phyloP scores from a whole-genome alignment of 306 rosid species.

The Rosa multiflora region DNA sequence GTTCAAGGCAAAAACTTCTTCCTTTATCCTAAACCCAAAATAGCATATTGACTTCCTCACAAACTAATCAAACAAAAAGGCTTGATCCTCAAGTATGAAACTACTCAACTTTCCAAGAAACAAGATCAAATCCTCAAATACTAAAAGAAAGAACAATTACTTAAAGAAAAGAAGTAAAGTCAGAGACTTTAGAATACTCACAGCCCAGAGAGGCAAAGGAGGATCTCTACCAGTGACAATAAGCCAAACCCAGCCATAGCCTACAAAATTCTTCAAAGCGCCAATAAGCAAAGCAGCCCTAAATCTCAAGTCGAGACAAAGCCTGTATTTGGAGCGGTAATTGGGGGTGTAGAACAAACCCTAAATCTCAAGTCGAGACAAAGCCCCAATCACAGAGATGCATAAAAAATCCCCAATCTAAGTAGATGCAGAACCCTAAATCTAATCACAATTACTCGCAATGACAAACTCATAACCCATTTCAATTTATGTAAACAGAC shows the following conservation, averaged over 20 bases:
- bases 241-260: slow-evolving; percentile 89
- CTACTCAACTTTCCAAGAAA: not conserved
- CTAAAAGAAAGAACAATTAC: not conserved
- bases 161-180: not conserved
- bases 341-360: too few relatives aligned
- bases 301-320: slow-evolving; percentile 25
- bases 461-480: too few relatives aligned
- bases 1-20: not conserved
- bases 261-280: slow-evolving; percentile 57
- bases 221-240: slow-evolving; percentile 61
- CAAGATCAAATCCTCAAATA: not conserved
- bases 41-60: not conserved
- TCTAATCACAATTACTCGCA: too few relatives aligned
- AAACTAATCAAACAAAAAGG: not conserved
- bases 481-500: too few relatives aligned
- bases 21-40: not conserved
- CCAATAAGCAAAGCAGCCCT: too few relatives aligned
- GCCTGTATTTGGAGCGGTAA: too few relatives aligned
- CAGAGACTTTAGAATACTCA: slow-evolving; percentile 35
- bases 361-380: too few relatives aligned
- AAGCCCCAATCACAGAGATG: too few relatives aligned
- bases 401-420: too few relatives aligned
- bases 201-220: slow-evolving; percentile 74
- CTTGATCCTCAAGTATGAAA: not conserved
- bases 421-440: too few relatives aligned